Percentiles rank a stretch among this genome's conserved stretches.
Conservation (phyloP, 148 eudicot species). For the Diospyros lotus region DNA sequence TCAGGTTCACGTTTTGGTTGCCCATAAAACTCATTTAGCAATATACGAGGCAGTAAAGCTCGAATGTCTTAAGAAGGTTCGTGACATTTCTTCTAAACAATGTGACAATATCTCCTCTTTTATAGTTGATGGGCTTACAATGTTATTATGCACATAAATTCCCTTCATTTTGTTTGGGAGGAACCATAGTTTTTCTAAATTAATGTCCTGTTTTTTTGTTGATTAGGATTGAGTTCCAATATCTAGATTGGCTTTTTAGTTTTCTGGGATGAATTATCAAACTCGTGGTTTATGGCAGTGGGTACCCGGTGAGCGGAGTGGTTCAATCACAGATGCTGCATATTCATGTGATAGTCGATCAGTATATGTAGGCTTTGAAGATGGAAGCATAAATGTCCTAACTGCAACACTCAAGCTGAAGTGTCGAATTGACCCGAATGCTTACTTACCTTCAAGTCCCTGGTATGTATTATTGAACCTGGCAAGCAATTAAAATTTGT, state of each 20-base stretch:
- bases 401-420: conserved; percentile 33
- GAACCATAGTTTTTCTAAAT: neutral
- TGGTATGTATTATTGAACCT: conserved; percentile 28
- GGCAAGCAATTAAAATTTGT: neutral
- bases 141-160: neutral
- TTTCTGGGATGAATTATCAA: neutral
- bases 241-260: neutral
- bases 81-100: conserved; percentile 8
- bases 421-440: conserved; percentile 49
- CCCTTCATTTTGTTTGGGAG: neutral
- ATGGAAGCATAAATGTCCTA: conserved; percentile 42
- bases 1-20: conserved; percentile 51
- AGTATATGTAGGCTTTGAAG: conserved; percentile 43
- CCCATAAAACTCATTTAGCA: conserved; percentile 66
- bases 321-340: conserved; percentile 55
- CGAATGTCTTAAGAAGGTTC: conserved; percentile 54
- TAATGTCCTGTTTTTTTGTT: too few species aligned
- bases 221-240: too few species aligned
- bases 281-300: conserved; percentile 33
- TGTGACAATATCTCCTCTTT: neutral
- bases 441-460: conserved; percentile 43
- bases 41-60: conserved; percentile 53
- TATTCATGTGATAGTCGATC: conserved; percentile 62
- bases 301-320: conserved; percentile 31
- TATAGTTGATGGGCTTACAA: neutral